Evolutionary conservation across 164 flowering plant genomes (phyloP).

Genomic region (Sextonia rubra): DNA sequence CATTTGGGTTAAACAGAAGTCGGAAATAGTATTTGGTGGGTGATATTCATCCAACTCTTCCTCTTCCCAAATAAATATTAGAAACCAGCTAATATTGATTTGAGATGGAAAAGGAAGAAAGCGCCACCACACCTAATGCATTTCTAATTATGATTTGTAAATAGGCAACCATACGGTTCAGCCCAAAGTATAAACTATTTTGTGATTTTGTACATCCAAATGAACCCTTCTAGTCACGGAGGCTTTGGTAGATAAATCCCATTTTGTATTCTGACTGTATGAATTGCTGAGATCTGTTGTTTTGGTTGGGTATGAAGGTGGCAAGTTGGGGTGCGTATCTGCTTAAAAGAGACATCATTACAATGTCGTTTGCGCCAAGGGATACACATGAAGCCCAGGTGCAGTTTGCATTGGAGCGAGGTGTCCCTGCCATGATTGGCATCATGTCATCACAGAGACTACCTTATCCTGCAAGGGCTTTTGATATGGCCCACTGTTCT

Average conservation of each 20-base stretch:
- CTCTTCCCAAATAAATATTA: background rate
- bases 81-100: background rate
- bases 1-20: background rate
- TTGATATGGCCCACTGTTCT: slow-evolving; percentile 98
- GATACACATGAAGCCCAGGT: slow-evolving; percentile 99
- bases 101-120: background rate
- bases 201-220: background rate
- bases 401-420: slow-evolving; percentile 93
- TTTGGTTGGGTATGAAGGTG: slow-evolving; percentile 47
- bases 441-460: slow-evolving; percentile 69
- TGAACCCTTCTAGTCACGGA: background rate
- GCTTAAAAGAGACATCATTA: slow-evolving; percentile 64
- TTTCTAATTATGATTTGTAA: background rate
- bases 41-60: background rate
- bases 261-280: background rate
- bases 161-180: background rate
- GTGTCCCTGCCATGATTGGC: slow-evolving; percentile 98
- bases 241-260: background rate
- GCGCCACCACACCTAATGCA: background rate
- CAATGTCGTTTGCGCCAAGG: slow-evolving; percentile 98
- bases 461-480: slow-evolving; percentile 95
- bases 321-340: slow-evolving; percentile 98
- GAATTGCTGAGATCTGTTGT: slow-evolving; percentile 2
- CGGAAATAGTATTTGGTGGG: background rate
- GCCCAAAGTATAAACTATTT: background rate